These are phyloP conservation scores for Paracamarosporium sp. DNA, from an alignment of 2,329 filamentous ascomycete genomes.

Conservation along the genomic window DNA sequence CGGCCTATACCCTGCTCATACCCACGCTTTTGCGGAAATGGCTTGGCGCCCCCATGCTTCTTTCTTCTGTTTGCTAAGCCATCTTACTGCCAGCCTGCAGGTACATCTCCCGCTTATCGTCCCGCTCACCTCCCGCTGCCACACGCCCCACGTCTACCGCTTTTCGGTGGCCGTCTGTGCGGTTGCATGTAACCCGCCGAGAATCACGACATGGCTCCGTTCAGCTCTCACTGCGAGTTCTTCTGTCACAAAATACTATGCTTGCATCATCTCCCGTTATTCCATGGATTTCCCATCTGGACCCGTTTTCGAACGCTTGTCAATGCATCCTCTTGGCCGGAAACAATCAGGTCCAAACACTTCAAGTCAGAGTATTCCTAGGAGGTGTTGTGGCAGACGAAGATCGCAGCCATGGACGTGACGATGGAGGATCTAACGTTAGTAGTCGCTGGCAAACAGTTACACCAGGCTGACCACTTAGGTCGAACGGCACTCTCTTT, in stretches of 20 bases:
- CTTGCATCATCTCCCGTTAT: constrained; percentile 14
- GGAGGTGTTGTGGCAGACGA: constrained; percentile 24
- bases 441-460: constrained; percentile 10
- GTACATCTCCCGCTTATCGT: constrained; percentile 31
- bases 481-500: constrained; percentile 23
- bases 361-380: constrained; percentile 13
- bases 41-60: constrained; percentile 20
- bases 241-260: constrained; percentile 12
- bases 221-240: constrained; percentile 18
- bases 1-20: constrained; percentile 1
- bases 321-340: constrained; percentile 33
- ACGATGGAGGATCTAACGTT: constrained; percentile 31
- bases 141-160: constrained; percentile 35
- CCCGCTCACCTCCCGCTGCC: constrained; percentile 6
- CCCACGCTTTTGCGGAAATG: constrained; percentile 16
- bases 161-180: constrained; percentile 19
- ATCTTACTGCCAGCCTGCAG: constrained; percentile 22
- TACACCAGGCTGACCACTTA: constrained; percentile 8
- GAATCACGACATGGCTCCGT: constrained; percentile 3
- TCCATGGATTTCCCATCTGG: constrained; percentile 23
- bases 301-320: constrained; percentile 12
- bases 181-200: constrained; percentile 18
- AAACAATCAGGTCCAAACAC: constrained; percentile 13
- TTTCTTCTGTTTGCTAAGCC: constrained; percentile 14
- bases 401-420: constrained; percentile 26